Evolutionary conservation across 495 filamentous ascomycete species (phyloP).

Genomic region (Sordaria brevicollis): DNA sequence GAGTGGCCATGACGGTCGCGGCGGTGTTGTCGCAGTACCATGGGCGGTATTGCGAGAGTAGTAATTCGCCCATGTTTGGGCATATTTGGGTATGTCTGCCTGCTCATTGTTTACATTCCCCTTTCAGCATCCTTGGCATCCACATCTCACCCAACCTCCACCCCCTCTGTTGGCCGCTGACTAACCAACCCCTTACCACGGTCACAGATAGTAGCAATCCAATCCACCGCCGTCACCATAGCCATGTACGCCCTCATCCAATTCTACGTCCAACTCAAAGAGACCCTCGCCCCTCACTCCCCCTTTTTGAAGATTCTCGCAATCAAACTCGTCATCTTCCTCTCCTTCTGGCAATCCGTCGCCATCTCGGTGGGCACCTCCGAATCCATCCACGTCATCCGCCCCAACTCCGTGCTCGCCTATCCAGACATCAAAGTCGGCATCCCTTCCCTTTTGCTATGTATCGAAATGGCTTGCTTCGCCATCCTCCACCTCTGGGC

Average conservation of each 20-base stretch:
- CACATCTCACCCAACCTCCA: background rate
- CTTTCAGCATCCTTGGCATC: background rate
- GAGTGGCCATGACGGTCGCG: conserved; percentile 73
- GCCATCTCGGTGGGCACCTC: conserved; percentile 62
- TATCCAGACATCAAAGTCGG: conserved; percentile 72
- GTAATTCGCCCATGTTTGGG: conserved; percentile 64
- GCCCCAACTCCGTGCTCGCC: conserved; percentile 48
- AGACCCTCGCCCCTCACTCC: conserved; percentile 51
- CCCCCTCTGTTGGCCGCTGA: background rate
- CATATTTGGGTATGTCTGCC: conserved; percentile 64
- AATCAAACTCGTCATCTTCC: conserved; percentile 90
- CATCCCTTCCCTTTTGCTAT: conserved; percentile 68
- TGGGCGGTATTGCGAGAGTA: conserved; percentile 67
- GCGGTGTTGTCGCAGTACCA: conserved; percentile 62
- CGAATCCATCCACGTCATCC: conserved; percentile 43
- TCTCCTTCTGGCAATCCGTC: conserved; percentile 84
- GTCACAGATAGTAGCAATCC: conserved; percentile 52
- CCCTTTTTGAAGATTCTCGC: conserved; percentile 78
- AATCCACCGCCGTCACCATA: conserved; percentile 63
- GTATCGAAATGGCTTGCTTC: conserved; percentile 84
- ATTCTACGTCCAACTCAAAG: conserved; percentile 65
- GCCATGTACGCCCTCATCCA: conserved; percentile 92
- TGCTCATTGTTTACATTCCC: background rate
- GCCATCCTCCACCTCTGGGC: conserved; percentile 71
- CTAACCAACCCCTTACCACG: background rate